phyloP scores from a whole-genome alignment of 225 moss, liverwort and hornwort genomes.

The Rhytidiadelphus loreus region DNA sequence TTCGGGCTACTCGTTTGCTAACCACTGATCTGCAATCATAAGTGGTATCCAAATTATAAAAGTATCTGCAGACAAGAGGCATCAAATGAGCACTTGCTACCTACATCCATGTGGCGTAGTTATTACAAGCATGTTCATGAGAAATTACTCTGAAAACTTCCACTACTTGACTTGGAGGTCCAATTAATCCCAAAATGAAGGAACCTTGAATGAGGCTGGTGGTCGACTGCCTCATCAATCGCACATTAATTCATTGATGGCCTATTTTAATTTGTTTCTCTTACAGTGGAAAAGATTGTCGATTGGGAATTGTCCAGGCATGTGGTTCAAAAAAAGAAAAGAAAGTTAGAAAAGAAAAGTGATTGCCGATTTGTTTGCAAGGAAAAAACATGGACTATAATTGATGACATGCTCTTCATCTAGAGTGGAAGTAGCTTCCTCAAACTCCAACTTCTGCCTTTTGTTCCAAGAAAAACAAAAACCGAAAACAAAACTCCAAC shows the following conservation, averaged over 20 bases:
- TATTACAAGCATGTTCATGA: not conserved
- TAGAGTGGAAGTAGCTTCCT: not conserved
- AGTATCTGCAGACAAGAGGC: not conserved
- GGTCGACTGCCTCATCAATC: too few relatives aligned
- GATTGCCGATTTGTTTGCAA: not conserved
- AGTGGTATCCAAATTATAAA: not conserved
- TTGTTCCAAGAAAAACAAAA: too few relatives aligned
- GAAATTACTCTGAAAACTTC: too few relatives aligned
- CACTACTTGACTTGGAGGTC: not conserved
- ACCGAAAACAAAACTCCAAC: too few relatives aligned
- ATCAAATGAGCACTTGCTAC: not conserved
- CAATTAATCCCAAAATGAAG: not conserved
- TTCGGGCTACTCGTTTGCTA: accelerated
- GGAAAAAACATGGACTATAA: too few relatives aligned
- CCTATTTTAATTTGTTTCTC: not conserved
- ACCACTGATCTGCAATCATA: not conserved
- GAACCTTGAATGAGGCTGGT: not conserved
- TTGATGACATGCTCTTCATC: not conserved
- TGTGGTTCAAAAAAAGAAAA: too few relatives aligned
- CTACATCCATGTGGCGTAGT: not conserved
- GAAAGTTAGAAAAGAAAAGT: too few relatives aligned
- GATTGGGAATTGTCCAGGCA: too few relatives aligned
- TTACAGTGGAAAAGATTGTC: not conserved
- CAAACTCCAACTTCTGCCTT: too few relatives aligned
- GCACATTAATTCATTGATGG: not conserved